Evolutionary conservation across 2,329 filamentous ascomycete genomes (phyloP).

Genomic region (Talaromyces sp.): DNA sequence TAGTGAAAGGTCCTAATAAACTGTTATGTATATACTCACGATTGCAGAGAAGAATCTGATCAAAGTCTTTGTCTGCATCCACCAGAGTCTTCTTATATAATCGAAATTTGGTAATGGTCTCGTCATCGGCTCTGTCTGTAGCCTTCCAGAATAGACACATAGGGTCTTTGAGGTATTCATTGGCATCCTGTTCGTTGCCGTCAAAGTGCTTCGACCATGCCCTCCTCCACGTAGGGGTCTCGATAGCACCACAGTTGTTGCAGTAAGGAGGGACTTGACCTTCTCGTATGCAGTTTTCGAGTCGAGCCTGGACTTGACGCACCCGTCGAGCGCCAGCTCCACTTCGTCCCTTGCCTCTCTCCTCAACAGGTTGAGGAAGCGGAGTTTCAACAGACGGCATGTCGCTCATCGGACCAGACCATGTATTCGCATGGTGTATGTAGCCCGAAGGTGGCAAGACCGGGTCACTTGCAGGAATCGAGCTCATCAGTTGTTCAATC

Average conservation of each 20-base stretch:
- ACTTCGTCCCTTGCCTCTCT: conserved; percentile 41
- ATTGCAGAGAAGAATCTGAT: conserved; percentile 79
- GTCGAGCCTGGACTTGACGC: conserved; percentile 57
- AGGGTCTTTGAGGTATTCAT: conserved; percentile 69
- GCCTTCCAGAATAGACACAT: conserved; percentile 71
- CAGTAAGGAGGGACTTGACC: conserved; percentile 87
- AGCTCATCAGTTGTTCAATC: conserved; percentile 29
- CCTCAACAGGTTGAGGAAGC: conserved; percentile 28
- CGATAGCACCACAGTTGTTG: conserved; percentile 87
- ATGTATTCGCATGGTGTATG: conserved; percentile 43
- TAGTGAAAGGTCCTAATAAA: not conserved
- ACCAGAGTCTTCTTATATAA: conserved; percentile 70
- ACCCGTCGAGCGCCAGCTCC: conserved; percentile 60
- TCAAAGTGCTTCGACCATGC: conserved; percentile 75
- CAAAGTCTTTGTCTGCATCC: conserved; percentile 66
- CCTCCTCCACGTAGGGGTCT: conserved; percentile 94
- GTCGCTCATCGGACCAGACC: conserved; percentile 45
- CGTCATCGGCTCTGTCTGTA: conserved; percentile 59
- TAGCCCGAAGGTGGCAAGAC: conserved; percentile 27
- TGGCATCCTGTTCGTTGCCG: conserved; percentile 65
- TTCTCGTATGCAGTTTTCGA: conserved; percentile 61
- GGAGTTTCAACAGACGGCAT: conserved; percentile 41
- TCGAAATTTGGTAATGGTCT: conserved; percentile 64
- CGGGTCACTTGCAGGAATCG: conserved; percentile 52
- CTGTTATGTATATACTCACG: conserved; percentile 52